phyloP scores from a whole-genome alignment of 352 stramenopile genomes.

The Pythium brassicae region DNA sequence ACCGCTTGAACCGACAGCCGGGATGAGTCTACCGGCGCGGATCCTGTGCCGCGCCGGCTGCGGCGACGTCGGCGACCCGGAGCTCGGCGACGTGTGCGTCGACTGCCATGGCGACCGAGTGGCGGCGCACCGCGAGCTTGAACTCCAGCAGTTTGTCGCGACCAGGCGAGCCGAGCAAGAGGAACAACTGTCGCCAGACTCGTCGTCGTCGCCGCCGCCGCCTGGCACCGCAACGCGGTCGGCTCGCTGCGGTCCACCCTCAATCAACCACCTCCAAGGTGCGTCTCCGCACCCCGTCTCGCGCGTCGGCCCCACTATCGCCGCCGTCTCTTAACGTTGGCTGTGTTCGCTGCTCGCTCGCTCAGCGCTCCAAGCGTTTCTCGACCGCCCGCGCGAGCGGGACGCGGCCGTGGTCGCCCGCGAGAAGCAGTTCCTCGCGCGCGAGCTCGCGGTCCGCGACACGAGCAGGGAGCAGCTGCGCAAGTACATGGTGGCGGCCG shows the following conservation, averaged over 20 bases:
- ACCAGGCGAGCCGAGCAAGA: not conserved
- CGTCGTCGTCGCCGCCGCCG: not conserved
- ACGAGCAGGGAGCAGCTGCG: slow-evolving; percentile 52
- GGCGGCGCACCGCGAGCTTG: slow-evolving; percentile 37
- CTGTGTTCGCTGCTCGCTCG: too few species aligned
- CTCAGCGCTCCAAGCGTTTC: slow-evolving; percentile 40
- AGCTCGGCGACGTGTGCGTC: slow-evolving; percentile 60
- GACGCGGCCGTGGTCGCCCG: slow-evolving; percentile 29
- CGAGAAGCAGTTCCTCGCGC: slow-evolving; percentile 58
- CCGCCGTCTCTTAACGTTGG: too few species aligned
- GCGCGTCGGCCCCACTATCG: too few species aligned
- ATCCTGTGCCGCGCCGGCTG: slow-evolving; percentile 52
- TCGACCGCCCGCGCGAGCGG: slow-evolving; percentile 35
- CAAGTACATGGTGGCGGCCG: slow-evolving; percentile 71
- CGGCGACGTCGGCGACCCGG: slow-evolving; percentile 48
- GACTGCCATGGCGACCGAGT: slow-evolving; percentile 56
- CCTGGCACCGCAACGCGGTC: not conserved
- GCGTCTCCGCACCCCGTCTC: too few species aligned
- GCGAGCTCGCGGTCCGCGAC: slow-evolving; percentile 48
- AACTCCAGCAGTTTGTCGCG: slow-evolving; percentile 32
- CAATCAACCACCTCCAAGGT: slow-evolving; percentile 55
- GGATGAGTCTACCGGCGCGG: slow-evolving; percentile 45
- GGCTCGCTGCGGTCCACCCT: slow-evolving; percentile 28
- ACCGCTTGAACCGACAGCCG: not conserved
- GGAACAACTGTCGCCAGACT: not conserved